Percentiles rank a stretch among this genome's conserved stretches.
phyloP scores from a whole-genome alignment of 2,329 filamentous ascomycete species.

The Coniochaeta pulveracea region DNA sequence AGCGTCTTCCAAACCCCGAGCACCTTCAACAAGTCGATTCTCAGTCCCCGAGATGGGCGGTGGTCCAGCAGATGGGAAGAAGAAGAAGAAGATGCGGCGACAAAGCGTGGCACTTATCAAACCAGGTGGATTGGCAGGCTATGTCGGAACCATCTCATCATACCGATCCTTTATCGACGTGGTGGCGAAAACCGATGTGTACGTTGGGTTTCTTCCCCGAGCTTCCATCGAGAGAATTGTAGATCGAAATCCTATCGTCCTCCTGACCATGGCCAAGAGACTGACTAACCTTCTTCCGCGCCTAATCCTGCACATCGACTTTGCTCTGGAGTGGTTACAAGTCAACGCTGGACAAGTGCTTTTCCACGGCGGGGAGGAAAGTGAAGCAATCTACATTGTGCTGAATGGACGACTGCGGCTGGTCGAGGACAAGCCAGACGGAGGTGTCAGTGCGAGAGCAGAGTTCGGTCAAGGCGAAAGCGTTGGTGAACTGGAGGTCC shows the following conservation, averaged over 20 bases:
- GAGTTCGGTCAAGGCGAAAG: slow-evolving; percentile 97
- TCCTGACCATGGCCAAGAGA: slow-evolving; percentile 92
- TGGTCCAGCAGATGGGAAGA: slow-evolving; percentile 26
- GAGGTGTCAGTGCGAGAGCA: slow-evolving; percentile 73
- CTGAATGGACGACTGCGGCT: slow-evolving; percentile 83
- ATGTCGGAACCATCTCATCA: slow-evolving; percentile 87
- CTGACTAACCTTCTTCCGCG: slow-evolving; percentile 81
- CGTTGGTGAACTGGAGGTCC: slow-evolving; percentile 90
- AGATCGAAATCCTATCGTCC: slow-evolving; percentile 80
- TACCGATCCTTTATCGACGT: slow-evolving; percentile 96
- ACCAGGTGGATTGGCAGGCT: slow-evolving; percentile 86
- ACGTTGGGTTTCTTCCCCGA: slow-evolving; percentile 87
- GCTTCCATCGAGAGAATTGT: slow-evolving; percentile 82
- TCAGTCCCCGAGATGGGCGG: slow-evolving; percentile 14
- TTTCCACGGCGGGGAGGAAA: slow-evolving; percentile 88
- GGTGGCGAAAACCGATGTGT: slow-evolving; percentile 94
- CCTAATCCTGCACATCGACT: slow-evolving; percentile 91
- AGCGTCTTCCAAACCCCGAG: slow-evolving; percentile 5
- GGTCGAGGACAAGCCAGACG: slow-evolving; percentile 70
- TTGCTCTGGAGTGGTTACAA: slow-evolving; percentile 96
- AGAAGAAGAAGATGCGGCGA: slow-evolving; percentile 32
- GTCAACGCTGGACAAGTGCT: slow-evolving; percentile 92
- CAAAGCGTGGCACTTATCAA: slow-evolving; percentile 85
- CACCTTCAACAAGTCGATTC: slow-evolving; percentile 14
- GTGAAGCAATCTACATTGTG: slow-evolving; percentile 96